Percentiles rank a stretch among this genome's conserved stretches.
Evolutionary conservation across 1,284 basidiomycete genomes (phyloP).

Genomic region (Cutaneotrichosporon cyanovorans): DNA sequence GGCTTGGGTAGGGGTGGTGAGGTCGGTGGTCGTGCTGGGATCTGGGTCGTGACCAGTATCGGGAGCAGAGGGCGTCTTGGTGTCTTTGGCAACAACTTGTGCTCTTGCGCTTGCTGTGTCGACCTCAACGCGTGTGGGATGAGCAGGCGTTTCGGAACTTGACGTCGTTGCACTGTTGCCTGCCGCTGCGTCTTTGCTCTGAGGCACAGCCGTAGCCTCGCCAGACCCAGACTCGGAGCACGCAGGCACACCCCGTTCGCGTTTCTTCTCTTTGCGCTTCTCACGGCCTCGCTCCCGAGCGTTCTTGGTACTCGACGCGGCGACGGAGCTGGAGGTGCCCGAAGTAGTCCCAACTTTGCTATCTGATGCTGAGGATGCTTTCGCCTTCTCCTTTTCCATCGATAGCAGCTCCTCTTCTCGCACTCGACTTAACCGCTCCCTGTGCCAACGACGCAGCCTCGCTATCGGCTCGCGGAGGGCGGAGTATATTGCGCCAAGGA

Average conservation of each 20-base stretch:
- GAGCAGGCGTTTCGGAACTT: no score
- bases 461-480: conserved; percentile 30
- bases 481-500: conserved; percentile 37
- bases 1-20: no score
- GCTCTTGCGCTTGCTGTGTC: no score
- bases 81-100: no score
- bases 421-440: conserved; percentile 23
- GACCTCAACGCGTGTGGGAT: no score
- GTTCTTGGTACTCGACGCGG: conserved; percentile 4
- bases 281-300: conserved; percentile 30
- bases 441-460: conserved; percentile 19
- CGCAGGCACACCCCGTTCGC: background rate
- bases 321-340: conserved; percentile 4
- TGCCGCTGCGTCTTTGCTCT: no score
- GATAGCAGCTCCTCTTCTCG: conserved; percentile 29
- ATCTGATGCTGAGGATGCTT: background rate
- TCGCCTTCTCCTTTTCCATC: background rate
- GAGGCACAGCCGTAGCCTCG: background rate
- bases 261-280: conserved; percentile 28
- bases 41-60: no score
- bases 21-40: no score
- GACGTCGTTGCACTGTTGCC: no score
- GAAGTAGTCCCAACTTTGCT: conserved; percentile 6
- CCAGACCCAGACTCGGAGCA: background rate
- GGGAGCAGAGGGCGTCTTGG: no score